A percentile compares a stretch with the other conserved stretches of the same genome.
Evolutionary conservation across 2,329 filamentous ascomycete species (phyloP).

Genomic region (Juglanconis oblonga): DNA sequence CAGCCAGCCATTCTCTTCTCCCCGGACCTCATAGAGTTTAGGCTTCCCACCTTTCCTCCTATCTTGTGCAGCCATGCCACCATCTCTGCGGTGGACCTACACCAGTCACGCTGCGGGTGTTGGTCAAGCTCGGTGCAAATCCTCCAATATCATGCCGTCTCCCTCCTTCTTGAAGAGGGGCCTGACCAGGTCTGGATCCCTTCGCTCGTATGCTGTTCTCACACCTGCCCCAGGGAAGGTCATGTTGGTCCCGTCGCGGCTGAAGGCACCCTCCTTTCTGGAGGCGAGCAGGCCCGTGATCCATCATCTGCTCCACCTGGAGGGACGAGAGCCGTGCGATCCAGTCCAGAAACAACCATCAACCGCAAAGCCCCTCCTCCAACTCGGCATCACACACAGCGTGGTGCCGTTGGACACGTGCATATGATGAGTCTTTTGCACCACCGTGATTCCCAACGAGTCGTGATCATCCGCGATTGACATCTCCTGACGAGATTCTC

Average conservation of each 20-base stretch:
- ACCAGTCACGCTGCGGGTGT: neutral
- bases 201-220: neutral
- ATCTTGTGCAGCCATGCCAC: constrained; percentile 3
- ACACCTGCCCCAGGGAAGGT: constrained; percentile 1
- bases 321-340: neutral
- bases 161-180: neutral
- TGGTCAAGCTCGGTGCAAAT: neutral
- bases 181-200: neutral
- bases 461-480: neutral
- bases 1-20: neutral
- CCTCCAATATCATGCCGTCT: neutral
- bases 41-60: neutral
- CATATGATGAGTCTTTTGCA: neutral
- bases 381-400: neutral
- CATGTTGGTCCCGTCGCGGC: neutral
- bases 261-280: neutral
- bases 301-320: neutral
- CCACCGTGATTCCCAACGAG: neutral
- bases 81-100: neutral
- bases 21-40: neutral
- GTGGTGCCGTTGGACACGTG: neutral
- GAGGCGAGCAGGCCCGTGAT: neutral
- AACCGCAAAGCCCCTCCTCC: neutral
- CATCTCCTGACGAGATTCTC: neutral
- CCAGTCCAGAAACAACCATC: neutral